phyloP scores from a whole-genome alignment of 176 grass and related monocot genomes.

The Oryza meridionalis region DNA sequence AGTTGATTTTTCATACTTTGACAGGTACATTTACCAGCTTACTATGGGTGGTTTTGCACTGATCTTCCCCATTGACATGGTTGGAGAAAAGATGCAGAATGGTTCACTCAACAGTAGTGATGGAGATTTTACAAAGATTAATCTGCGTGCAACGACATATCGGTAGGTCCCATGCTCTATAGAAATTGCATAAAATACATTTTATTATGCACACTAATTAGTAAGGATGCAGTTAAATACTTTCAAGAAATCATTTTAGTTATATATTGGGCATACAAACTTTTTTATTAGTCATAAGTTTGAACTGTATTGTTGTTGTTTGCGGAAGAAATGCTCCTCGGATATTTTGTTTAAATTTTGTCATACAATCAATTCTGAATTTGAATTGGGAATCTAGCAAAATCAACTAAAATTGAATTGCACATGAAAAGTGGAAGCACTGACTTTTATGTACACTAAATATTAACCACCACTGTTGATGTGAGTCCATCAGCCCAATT shows the following conservation, averaged over 20 bases:
- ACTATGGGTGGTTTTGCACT: constrained; percentile 91
- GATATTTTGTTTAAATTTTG: not conserved
- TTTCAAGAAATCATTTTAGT: not conserved
- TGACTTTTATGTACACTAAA: not conserved
- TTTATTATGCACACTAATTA: not conserved
- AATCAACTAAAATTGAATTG: not conserved
- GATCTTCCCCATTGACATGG: constrained; percentile 71
- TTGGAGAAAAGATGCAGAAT: constrained; percentile 50
- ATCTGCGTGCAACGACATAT: constrained; percentile 77
- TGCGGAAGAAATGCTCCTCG: not conserved
- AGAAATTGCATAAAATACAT: not conserved
- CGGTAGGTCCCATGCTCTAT: constrained; percentile 40
- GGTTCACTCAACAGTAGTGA: constrained; percentile 32
- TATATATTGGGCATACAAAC: not conserved
- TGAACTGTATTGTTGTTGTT: not conserved
- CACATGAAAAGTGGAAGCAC: not conserved
- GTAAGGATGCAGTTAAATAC: not conserved
- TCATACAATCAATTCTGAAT: not conserved
- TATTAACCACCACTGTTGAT: not conserved
- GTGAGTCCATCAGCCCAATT: not conserved
- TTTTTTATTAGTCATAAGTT: not conserved
- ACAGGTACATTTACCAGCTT: constrained; percentile 93
- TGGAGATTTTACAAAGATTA: constrained; percentile 81
- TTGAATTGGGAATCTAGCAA: not conserved
- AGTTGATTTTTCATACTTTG: constrained; percentile 19